Percentiles rank a stretch among this genome's conserved stretches.
These are phyloP conservation scores for Globisporangium cystogenes DNA, from an alignment of 352 stramenopile genomes.

Conservation along the genomic window DNA sequence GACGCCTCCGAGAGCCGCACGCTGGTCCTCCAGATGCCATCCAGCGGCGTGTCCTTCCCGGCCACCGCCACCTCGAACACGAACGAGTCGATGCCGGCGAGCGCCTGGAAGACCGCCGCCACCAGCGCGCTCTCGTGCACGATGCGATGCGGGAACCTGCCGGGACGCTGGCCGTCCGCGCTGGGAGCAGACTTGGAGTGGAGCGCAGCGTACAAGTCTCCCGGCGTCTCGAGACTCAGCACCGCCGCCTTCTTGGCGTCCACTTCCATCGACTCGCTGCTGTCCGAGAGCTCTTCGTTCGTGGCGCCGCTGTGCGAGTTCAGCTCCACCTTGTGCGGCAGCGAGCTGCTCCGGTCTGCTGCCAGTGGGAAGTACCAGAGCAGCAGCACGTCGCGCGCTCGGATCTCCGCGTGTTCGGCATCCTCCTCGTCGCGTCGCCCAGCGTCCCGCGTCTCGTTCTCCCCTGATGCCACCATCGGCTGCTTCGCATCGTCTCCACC, in stretches of 20 bases:
- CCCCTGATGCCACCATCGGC: conserved; percentile 12
- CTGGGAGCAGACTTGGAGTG: background rate
- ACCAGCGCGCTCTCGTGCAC: conserved; percentile 50
- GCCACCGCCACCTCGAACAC: conserved; percentile 35
- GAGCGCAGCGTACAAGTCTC: background rate
- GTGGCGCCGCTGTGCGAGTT: background rate
- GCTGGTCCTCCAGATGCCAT: conserved; percentile 15
- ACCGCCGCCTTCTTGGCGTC: background rate
- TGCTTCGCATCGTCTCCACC: background rate
- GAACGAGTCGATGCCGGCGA: conserved; percentile 41
- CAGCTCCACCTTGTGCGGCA: too few relatives aligned
- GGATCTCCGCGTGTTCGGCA: background rate
- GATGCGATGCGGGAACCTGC: conserved; percentile 13
- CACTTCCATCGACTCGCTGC: background rate
- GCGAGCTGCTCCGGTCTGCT: background rate
- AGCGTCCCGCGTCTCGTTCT: background rate
- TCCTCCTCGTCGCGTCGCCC: background rate
- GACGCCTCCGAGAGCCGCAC: conserved; percentile 22
- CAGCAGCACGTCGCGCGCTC: conserved; percentile 27
- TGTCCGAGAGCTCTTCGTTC: conserved; percentile 8
- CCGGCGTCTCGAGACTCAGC: conserved; percentile 8
- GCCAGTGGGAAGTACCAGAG: conserved; percentile 34
- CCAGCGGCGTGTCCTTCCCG: background rate
- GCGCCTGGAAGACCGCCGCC: conserved; percentile 45
- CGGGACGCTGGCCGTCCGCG: background rate